A percentile compares a stretch with the other conserved stretches of the same genome.
Evolutionary conservation across 495 filamentous ascomycete genomes (phyloP).

Genomic region (Penicillium tannophilum): DNA sequence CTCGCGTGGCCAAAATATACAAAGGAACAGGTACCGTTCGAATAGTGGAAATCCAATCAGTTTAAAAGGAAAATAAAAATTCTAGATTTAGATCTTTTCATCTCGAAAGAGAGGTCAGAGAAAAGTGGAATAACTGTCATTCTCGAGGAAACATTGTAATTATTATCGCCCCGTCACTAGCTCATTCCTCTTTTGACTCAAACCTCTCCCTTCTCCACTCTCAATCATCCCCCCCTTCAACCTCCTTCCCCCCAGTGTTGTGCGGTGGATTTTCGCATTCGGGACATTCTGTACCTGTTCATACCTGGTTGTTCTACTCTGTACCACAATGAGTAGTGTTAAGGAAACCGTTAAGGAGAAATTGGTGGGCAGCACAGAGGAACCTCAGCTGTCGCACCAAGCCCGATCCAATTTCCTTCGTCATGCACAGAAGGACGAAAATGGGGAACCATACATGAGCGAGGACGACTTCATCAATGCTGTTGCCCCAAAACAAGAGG

Average conservation of each 20-base stretch:
- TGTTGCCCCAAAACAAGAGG: slow-evolving; percentile 81
- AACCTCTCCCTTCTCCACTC: slow-evolving; percentile 26
- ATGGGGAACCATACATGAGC: slow-evolving; percentile 77
- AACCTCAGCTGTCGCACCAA: slow-evolving; percentile 65
- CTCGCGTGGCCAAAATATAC: slow-evolving; percentile 21
- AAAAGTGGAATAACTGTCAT: neutral
- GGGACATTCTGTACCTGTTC: slow-evolving; percentile 4
- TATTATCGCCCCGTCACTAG: slow-evolving; percentile 17
- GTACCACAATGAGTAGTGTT: slow-evolving; percentile 53
- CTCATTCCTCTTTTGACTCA: slow-evolving; percentile 33
- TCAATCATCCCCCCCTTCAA: slow-evolving; percentile 14
- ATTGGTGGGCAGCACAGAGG: slow-evolving; percentile 66
- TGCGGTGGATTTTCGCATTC: slow-evolving; percentile 20
- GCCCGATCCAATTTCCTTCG: slow-evolving; percentile 72
- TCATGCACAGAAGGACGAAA: slow-evolving; percentile 74
- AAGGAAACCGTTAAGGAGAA: slow-evolving; percentile 77
- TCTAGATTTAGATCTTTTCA: neutral
- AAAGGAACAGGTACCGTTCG: neutral
- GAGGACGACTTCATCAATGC: slow-evolving; percentile 86
- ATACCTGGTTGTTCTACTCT: slow-evolving; percentile 12
- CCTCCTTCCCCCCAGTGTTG: slow-evolving; percentile 18
- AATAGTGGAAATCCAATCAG: neutral
- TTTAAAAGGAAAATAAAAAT: neutral
- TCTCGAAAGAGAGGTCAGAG: neutral
- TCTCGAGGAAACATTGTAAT: slow-evolving; percentile 1